A percentile compares a stretch with the other conserved stretches of the same genome.
Evolutionary conservation across 495 filamentous ascomycete genomes (phyloP).

Genomic region (Penicillium longicatenatum): DNA sequence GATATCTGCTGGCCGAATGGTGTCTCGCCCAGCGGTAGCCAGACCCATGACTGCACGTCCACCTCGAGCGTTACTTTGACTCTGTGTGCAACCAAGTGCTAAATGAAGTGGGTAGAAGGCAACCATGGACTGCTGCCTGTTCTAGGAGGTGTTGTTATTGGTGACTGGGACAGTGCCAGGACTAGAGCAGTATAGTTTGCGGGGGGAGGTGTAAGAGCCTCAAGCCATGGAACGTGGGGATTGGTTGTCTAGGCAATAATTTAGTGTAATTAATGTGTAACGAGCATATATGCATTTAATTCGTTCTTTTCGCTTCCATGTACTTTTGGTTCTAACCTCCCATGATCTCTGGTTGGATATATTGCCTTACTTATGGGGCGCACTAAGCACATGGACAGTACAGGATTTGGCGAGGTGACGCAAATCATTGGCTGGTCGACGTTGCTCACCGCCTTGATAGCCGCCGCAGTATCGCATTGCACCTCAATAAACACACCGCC

Average conservation of each 20-base stretch:
- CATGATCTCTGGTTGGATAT: neutral
- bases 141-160: neutral
- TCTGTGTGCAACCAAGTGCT: conserved; percentile 6
- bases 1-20: conserved; percentile 54
- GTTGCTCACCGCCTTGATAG: neutral
- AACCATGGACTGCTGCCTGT: neutral
- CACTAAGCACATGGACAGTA: neutral
- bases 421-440: neutral
- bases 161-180: neutral
- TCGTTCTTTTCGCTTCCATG: neutral
- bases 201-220: conserved; percentile 5
- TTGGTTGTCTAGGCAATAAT: neutral
- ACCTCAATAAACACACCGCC: neutral
- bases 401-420: neutral
- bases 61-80: conserved; percentile 19
- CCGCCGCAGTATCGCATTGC: neutral
- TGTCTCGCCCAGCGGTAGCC: conserved; percentile 51
- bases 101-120: neutral
- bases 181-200: neutral
- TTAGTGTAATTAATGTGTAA: conserved; percentile 1
- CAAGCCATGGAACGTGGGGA: conserved; percentile 2
- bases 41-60: conserved; percentile 48
- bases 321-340: neutral
- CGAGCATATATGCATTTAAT: neutral
- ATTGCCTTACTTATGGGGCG: neutral